Conservation (phyloP, 129 eudicot species). For the Chrysanthemum seticuspe region DNA sequence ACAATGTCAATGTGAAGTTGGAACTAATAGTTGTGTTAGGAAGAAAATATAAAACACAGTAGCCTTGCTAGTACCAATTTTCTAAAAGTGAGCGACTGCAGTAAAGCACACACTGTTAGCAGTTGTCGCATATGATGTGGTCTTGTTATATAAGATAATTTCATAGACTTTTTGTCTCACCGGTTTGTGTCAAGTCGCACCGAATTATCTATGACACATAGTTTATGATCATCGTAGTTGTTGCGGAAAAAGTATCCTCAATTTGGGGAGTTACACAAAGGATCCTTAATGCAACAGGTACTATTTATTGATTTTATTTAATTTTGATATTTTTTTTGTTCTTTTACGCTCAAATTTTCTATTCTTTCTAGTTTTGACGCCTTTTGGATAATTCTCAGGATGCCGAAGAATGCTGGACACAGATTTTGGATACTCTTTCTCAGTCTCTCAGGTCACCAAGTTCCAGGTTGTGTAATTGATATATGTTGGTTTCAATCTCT, state of each 20-base stretch:
- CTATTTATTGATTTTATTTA: background rate
- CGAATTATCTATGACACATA: constrained; percentile 11
- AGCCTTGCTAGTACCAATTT: constrained; percentile 5
- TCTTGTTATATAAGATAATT: background rate
- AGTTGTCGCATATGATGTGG: too few species aligned
- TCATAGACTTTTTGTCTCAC: too few species aligned
- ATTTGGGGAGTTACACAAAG: constrained; percentile 92
- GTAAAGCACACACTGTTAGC: background rate
- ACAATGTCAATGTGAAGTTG: constrained; percentile 1
- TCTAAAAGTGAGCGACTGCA: background rate
- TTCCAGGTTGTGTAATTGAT: constrained; percentile 44
- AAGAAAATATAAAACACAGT: constrained; percentile 1
- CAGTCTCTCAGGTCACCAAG: constrained; percentile 63
- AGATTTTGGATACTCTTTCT: constrained; percentile 83
- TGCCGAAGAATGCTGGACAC: constrained; percentile 99
- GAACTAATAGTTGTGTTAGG: constrained; percentile 1
- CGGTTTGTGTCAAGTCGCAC: constrained; percentile 2
- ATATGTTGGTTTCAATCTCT: background rate
- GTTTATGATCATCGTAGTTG: constrained; percentile 45
- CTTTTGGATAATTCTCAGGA: constrained; percentile 53
- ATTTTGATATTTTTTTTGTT: background rate
- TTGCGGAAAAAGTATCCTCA: constrained; percentile 95
- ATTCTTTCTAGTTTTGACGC: background rate
- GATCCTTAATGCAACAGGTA: constrained; percentile 97
- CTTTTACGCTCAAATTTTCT: constrained; percentile 5